Conservation (phyloP, 805 yeast genomes). For the Teunomyces aglyptinius region DNA sequence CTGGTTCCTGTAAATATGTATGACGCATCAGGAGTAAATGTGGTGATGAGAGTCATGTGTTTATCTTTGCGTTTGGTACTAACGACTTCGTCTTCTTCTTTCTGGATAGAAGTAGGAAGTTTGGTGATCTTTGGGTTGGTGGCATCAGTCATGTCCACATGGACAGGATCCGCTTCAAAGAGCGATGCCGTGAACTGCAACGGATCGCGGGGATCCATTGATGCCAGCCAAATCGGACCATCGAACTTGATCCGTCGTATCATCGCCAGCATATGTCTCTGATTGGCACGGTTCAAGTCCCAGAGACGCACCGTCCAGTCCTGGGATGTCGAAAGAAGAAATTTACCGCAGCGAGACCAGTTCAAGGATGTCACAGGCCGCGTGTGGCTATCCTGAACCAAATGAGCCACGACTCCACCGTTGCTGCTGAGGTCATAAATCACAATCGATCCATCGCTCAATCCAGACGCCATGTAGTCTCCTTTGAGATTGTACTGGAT, state of each 20-base stretch:
- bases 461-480: slow-evolving; percentile 82
- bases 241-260: slow-evolving; percentile 51
- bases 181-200: slow-evolving; percentile 59
- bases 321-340: slow-evolving; percentile 64
- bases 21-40: slow-evolving; percentile 53
- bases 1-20: slow-evolving; percentile 73
- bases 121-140: slow-evolving; percentile 12
- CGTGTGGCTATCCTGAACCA: slow-evolving; percentile 51
- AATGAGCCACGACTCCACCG: slow-evolving; percentile 51
- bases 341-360: slow-evolving; percentile 77
- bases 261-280: slow-evolving; percentile 24
- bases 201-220: slow-evolving; percentile 49
- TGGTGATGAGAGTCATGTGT: slow-evolving; percentile 45
- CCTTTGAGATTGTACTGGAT: slow-evolving; percentile 72
- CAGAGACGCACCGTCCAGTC: slow-evolving; percentile 83
- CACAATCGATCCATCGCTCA: slow-evolving; percentile 68
- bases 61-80: slow-evolving; percentile 21
- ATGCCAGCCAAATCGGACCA: slow-evolving; percentile 72
- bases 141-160: slow-evolving; percentile 39
- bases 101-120: slow-evolving; percentile 7
- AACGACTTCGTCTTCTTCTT: slow-evolving; percentile 8
- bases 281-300: slow-evolving; percentile 54
- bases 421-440: slow-evolving; percentile 72
- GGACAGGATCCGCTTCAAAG: slow-evolving; percentile 59
- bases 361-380: slow-evolving; percentile 68